These are phyloP conservation scores for Thecamonas trahens DNA, from an alignment of 78 protist genomes.

Conservation along the genomic window DNA sequence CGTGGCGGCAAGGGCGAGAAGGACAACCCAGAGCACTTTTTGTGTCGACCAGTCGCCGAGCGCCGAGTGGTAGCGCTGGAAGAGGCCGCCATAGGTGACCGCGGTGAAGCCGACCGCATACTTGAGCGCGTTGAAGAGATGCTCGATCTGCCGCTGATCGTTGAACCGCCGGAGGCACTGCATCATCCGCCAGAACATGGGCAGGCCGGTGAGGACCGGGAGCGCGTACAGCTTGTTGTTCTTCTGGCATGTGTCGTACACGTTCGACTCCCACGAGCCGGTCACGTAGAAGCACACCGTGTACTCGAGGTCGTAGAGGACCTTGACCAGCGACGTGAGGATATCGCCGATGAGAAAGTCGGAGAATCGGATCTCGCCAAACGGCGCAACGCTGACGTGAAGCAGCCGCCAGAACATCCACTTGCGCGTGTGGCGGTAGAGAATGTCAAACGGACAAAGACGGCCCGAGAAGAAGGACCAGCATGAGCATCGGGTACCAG, in stretches of 20 bases:
- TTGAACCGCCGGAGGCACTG: conserved; percentile 50
- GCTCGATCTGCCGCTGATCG: conserved; percentile 26
- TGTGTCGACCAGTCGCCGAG: conserved; percentile 35
- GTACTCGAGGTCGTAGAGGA: conserved; percentile 41
- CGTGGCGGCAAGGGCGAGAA: conserved; percentile 26
- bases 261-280: conserved; percentile 39
- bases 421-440: no score
- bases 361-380: conserved; percentile 33
- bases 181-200: conserved; percentile 41
- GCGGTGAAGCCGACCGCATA: conserved; percentile 47
- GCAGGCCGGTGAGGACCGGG: conserved; percentile 39
- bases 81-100: conserved; percentile 24
- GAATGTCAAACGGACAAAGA: no score
- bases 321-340: conserved; percentile 42
- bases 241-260: conserved; percentile 15
- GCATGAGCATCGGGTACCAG: no score
- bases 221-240: conserved; percentile 19
- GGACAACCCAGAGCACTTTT: conserved; percentile 35
- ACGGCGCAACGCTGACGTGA: no score
- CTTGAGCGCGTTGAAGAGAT: conserved; percentile 27
- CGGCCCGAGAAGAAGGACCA: no score
- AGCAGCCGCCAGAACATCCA: no score
- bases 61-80: conserved; percentile 20
- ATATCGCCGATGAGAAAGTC: conserved; percentile 41
- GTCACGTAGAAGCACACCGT: conserved; percentile 37